phyloP scores from a whole-genome alignment of 2,329 filamentous ascomycete genomes.

The Nothomitra cinnamomea region DNA sequence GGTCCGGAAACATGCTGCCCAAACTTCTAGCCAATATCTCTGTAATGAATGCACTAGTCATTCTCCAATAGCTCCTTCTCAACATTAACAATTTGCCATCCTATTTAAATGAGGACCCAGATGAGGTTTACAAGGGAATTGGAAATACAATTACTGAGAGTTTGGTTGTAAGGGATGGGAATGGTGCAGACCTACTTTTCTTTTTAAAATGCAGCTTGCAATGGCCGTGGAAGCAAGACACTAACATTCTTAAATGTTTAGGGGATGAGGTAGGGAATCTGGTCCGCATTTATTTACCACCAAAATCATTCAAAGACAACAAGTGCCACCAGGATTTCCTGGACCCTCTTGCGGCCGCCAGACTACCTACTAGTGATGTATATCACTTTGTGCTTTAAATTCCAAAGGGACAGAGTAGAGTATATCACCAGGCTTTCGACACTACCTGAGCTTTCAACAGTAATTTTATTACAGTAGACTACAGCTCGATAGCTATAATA shows the following conservation, averaged over 20 bases:
- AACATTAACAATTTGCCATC: neutral
- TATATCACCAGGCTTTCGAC: too few species aligned
- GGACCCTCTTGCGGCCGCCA: too few species aligned
- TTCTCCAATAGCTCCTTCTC: neutral
- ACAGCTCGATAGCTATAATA: too few species aligned
- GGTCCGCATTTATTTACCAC: too few species aligned
- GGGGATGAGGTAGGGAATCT: too few species aligned
- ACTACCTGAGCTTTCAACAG: too few species aligned
- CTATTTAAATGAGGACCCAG: neutral
- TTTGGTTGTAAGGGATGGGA: neutral
- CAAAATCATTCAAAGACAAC: too few species aligned
- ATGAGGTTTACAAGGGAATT: neutral
- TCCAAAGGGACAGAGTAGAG: neutral
- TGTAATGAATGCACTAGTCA: neutral
- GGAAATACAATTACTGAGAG: neutral
- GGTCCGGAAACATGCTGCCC: neutral
- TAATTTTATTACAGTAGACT: too few species aligned
- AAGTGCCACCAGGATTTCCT: too few species aligned
- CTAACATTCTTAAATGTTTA: too few species aligned
- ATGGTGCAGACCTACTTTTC: neutral
- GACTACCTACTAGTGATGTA: neutral
- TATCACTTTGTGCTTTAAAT: constrained; percentile 1
- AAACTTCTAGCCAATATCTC: too few species aligned
- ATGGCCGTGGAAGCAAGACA: neutral
- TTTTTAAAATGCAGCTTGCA: neutral